phyloP scores from a whole-genome alignment of 805 yeast species.

The Myxozyma melibiosi region DNA sequence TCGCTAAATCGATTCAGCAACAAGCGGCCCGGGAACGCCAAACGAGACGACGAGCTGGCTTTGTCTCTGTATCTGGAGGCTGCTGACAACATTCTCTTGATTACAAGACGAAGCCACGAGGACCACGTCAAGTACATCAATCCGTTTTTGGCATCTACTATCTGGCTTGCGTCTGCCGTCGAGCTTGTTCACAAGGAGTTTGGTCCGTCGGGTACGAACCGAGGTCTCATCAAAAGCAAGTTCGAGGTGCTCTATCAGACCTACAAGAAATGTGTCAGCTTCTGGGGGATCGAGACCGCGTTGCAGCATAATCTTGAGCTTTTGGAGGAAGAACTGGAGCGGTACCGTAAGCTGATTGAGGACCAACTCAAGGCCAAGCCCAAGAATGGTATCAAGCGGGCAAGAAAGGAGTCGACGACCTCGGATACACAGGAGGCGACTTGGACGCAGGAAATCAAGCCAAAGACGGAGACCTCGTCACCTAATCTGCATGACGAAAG shows the following conservation, averaged over 20 bases:
- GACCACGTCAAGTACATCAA: background rate
- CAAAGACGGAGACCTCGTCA: background rate
- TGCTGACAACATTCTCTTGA: background rate
- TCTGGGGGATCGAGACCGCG: slow-evolving; percentile 2
- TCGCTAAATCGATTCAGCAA: background rate
- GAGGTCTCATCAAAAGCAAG: background rate
- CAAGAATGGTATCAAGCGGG: background rate
- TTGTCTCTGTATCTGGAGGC: background rate
- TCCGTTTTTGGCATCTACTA: background rate
- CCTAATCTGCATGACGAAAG: background rate
- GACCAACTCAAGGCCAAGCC: background rate
- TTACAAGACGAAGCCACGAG: background rate
- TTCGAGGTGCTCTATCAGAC: background rate
- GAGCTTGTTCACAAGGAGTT: slow-evolving; percentile 1
- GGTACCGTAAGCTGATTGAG: background rate
- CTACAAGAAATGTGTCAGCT: background rate
- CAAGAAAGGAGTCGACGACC: background rate
- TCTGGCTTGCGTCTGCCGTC: slow-evolving; percentile 1
- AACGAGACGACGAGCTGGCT: background rate
- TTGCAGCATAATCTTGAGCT: background rate
- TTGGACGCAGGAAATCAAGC: background rate
- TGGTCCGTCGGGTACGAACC: slow-evolving; percentile 1
- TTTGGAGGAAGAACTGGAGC: background rate
- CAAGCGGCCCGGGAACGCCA: background rate
- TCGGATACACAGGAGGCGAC: background rate